Evolutionary conservation across 192 early-diverging fungal species (phyloP), one percentile per base, ranked within the genome.

Genomic region (Glomus cerebriforme): DNA sequence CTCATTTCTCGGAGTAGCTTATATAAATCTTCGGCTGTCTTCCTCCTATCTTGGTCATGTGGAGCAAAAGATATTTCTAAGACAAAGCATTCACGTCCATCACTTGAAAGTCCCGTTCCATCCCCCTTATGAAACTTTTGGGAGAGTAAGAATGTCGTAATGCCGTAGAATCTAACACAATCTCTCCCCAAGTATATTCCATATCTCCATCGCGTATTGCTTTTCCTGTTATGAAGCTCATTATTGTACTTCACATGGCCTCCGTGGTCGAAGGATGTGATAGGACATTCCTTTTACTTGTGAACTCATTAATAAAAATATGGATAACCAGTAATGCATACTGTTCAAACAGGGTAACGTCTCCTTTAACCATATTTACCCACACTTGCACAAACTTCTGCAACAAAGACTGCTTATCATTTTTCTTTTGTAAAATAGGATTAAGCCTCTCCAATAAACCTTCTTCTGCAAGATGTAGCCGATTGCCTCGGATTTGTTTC

Each of bases 1-100:
- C 49, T 49, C 29, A 73, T 73, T 73, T 73, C 72, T 59, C 72
- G 54, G 19, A 73, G 72, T 29, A 73, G 32, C 37, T 73, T 73
- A 59, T 73, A 73, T 19, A 73, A 19, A 59, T 73, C 72, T 73
- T 73, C 72, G 19, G 72, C 72, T 4, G 31, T 59, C 45, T 43
- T 43, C 39, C 39, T 43, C 39, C 39, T 73, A 59, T 73, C 72
- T 73, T 73, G 29, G 17, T 59, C 35, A 17, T 73, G 29, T 58
- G 26, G 54, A 22, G 72, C 47, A 73, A 59, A 73, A 22, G 72
- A 34, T 54, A 73, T 59, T 59, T 73, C 72, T 17, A 73, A 32
- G 58, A 59, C 31, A 37, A 73, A 73, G 32, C 72, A 73, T 58
- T 73, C 47, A 59, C 22, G 71, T 29, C 71, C 71, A 73, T 73